These are phyloP conservation scores for Vaccinium vitisidaea DNA, from an alignment of 148 eudicot genomes.

Conservation along the genomic window DNA sequence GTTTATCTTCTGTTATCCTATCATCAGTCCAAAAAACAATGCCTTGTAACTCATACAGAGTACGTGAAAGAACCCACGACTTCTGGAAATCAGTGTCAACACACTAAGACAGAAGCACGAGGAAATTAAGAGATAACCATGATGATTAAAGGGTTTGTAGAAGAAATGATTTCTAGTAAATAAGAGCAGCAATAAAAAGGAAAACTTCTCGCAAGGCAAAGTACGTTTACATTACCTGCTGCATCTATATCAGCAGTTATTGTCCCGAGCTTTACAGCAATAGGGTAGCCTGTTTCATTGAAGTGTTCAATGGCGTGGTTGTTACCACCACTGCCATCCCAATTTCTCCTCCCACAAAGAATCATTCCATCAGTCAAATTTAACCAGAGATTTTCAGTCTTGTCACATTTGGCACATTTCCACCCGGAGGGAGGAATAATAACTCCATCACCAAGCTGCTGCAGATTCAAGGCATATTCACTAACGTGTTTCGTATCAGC, in stretches of 20 bases:
- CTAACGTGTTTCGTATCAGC: conserved; percentile 82
- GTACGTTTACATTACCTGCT: conserved; percentile 66
- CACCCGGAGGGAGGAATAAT: conserved; percentile 83
- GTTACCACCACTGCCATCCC: conserved; percentile 98
- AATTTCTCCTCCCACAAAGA: conserved; percentile 90
- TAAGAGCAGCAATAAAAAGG: background rate
- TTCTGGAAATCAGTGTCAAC: background rate
- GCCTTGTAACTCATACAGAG: background rate
- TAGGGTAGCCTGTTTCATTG: conserved; percentile 65
- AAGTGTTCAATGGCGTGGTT: conserved; percentile 92
- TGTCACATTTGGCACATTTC: conserved; percentile 92
- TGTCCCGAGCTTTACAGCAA: conserved; percentile 97
- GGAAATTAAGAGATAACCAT: too few relatives aligned
- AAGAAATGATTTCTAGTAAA: background rate
- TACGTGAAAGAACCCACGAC: background rate
- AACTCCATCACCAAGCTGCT: conserved; percentile 71
- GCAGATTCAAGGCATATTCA: conserved; percentile 63
- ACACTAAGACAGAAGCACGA: background rate
- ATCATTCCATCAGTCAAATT: conserved; percentile 91
- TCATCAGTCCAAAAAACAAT: background rate
- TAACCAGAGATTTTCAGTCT: conserved; percentile 93
- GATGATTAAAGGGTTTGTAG: too few relatives aligned
- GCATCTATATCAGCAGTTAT: conserved; percentile 83
- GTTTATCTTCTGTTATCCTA: background rate
- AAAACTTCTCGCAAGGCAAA: background rate